A percentile compares a stretch with the other conserved stretches of the same genome.
Evolutionary conservation across 495 filamentous ascomycete species (phyloP).

Genomic region (Xylaria flabelliformis): DNA sequence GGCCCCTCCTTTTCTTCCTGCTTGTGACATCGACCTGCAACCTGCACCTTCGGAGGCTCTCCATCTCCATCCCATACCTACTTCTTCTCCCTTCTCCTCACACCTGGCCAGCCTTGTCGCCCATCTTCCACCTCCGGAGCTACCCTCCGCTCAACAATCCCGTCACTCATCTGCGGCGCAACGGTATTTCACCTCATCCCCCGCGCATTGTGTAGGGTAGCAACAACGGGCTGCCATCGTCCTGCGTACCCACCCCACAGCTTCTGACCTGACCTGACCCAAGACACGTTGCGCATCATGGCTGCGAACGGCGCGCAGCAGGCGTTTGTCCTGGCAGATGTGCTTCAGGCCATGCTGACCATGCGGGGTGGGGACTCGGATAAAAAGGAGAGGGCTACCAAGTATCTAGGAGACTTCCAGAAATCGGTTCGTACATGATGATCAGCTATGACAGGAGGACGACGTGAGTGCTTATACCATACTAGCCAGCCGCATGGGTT

Average conservation of each 20-base stretch:
- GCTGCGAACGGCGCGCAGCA: constrained; percentile 69
- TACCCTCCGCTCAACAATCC: background rate
- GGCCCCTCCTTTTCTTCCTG: constrained; percentile 19
- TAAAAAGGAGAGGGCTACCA: constrained; percentile 87
- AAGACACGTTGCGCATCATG: constrained; percentile 57
- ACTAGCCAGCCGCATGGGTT: constrained; percentile 82
- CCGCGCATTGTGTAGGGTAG: constrained; percentile 26
- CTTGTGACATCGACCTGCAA: constrained; percentile 17
- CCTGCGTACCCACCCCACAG: constrained; percentile 42
- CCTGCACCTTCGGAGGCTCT: constrained; percentile 11
- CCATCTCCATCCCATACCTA: constrained; percentile 8
- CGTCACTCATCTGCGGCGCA: background rate
- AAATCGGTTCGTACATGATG: constrained; percentile 75
- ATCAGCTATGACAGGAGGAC: background rate
- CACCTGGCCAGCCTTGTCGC: constrained; percentile 11
- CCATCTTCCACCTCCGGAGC: constrained; percentile 1
- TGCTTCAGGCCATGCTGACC: constrained; percentile 85
- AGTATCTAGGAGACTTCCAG: constrained; percentile 94
- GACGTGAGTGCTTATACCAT: background rate
- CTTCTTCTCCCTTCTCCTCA: background rate
- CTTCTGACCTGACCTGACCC: constrained; percentile 30
- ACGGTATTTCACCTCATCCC: constrained; percentile 13
- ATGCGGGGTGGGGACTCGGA: constrained; percentile 85
- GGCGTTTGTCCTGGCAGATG: constrained; percentile 73
- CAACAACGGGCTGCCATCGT: constrained; percentile 18